These are phyloP conservation scores for Beauveria brongniartii DNA, from an alignment of 2,329 filamentous ascomycete species.

Conservation along the genomic window DNA sequence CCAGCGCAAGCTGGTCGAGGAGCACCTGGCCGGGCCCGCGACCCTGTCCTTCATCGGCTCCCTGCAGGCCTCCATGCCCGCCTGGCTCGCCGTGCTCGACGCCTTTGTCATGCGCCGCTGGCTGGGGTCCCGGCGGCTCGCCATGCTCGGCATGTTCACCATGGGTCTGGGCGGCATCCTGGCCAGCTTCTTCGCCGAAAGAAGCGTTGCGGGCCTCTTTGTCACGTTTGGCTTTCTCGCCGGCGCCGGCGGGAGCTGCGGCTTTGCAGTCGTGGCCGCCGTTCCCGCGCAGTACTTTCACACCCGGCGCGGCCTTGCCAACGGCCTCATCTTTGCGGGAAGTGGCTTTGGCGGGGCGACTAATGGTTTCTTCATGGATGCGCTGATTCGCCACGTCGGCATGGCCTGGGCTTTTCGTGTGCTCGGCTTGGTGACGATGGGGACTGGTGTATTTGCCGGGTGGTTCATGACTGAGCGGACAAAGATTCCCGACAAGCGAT, in stretches of 20 bases:
- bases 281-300: slow-evolving; percentile 56
- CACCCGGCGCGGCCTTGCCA: slow-evolving; percentile 46
- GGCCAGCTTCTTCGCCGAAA: neutral
- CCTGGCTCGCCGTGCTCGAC: slow-evolving; percentile 40
- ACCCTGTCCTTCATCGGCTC: slow-evolving; percentile 51
- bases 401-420: slow-evolving; percentile 50
- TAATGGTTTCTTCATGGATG: slow-evolving; percentile 20
- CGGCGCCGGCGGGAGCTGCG: slow-evolving; percentile 52
- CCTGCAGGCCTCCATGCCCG: slow-evolving; percentile 31
- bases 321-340: slow-evolving; percentile 46
- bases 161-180: slow-evolving; percentile 33
- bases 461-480: slow-evolving; percentile 42
- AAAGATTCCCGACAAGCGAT: slow-evolving; percentile 23
- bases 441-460: slow-evolving; percentile 41
- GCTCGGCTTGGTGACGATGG: slow-evolving; percentile 36
- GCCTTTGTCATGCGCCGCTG: slow-evolving; percentile 37
- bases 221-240: slow-evolving; percentile 52
- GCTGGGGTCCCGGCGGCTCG: slow-evolving; percentile 33
- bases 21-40: slow-evolving; percentile 34
- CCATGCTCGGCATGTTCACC: slow-evolving; percentile 37
- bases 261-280: slow-evolving; percentile 47
- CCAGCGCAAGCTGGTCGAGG: slow-evolving; percentile 42
- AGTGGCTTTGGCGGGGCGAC: slow-evolving; percentile 31
- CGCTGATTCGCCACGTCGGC: slow-evolving; percentile 46
- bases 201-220: slow-evolving; percentile 25